phyloP scores from a whole-genome alignment of 345 rosid genomes.

The Balakata baccata region DNA sequence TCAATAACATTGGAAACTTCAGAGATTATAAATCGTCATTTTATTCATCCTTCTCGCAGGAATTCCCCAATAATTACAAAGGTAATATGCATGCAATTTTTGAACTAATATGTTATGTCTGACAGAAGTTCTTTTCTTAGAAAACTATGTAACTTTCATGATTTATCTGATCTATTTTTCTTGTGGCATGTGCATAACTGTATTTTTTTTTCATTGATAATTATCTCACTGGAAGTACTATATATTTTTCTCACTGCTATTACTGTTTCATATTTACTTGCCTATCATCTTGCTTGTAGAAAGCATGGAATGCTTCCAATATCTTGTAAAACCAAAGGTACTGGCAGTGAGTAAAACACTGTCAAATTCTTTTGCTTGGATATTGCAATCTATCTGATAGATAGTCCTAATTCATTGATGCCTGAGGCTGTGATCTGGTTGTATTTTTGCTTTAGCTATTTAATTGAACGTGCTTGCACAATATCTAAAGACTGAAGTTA shows the following conservation, averaged over 20 bases:
- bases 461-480: too few species aligned
- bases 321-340: background rate
- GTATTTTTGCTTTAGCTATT: too few species aligned
- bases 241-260: background rate
- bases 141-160: background rate
- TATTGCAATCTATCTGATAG: background rate
- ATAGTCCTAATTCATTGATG: background rate
- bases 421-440: background rate
- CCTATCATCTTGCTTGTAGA: background rate
- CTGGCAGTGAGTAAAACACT: background rate
- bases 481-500: background rate
- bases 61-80: conserved; percentile 80
- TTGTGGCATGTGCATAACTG: background rate
- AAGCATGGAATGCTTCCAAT: background rate
- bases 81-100: conserved; percentile 32
- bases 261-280: background rate
- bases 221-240: background rate
- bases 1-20: conserved; percentile 78
- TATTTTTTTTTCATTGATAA: background rate
- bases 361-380: background rate
- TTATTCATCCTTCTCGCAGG: conserved; percentile 81
- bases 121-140: background rate
- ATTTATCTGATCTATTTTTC: background rate
- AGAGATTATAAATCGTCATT: conserved; percentile 65
- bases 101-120: background rate